Conservation (phyloP, 164 flowering plant species). For the Magnolia officinalis region DNA sequence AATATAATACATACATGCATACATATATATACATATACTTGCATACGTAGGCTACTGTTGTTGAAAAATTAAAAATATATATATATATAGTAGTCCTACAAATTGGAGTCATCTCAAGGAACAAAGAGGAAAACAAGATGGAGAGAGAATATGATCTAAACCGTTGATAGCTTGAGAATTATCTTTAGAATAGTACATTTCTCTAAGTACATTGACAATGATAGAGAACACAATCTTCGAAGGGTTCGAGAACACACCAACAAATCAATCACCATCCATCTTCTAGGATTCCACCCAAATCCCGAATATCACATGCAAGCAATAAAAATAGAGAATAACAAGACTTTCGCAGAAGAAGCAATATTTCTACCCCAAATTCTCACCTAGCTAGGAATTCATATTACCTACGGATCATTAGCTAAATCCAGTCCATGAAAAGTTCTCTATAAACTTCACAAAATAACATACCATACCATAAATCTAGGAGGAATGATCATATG, state of each 20-base stretch:
- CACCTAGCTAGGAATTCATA: not conserved
- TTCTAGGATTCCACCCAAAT: not conserved
- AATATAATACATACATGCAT: not conserved
- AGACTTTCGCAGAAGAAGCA: not conserved
- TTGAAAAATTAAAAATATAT: too few relatives aligned
- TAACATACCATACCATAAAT: not conserved
- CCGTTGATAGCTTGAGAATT: not conserved
- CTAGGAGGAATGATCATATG: not conserved
- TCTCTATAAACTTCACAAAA: not conserved
- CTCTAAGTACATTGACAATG: not conserved
- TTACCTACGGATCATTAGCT: not conserved
- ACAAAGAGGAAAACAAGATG: not conserved
- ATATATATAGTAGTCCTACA: not conserved
- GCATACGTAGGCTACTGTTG: not conserved
- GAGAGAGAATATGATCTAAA: not conserved
- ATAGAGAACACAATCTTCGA: not conserved
- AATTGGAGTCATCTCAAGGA: not conserved
- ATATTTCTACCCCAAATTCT: too few relatives aligned
- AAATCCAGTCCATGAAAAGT: not conserved
- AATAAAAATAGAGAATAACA: not conserved
- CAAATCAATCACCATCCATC: conserved; percentile 1
- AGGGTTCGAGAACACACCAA: not conserved
- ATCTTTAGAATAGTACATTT: not conserved
- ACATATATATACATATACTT: not conserved
- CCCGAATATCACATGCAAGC: not conserved